Evolutionary conservation across 306 rosid species (phyloP).

Genomic region (Cucurbita pepo): DNA sequence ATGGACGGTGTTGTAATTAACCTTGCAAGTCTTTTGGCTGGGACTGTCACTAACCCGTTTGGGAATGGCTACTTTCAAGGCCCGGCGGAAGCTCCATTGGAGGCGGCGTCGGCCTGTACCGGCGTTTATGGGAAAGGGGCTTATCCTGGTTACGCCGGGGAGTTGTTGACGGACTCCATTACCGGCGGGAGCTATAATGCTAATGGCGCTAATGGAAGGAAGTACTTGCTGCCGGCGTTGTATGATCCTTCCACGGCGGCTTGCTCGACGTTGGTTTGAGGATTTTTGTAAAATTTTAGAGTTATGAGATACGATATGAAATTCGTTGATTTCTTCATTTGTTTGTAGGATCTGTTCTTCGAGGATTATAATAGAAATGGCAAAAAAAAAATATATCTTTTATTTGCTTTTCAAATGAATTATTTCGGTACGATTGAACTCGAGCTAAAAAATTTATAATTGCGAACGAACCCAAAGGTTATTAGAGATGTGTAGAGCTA

Average conservation of each 20-base stretch:
- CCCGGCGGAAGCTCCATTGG: constrained; percentile 35
- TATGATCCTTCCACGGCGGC: constrained; percentile 42
- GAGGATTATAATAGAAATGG: not conserved
- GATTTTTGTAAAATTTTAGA: not conserved
- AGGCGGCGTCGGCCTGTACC: constrained; percentile 56
- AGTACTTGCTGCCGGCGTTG: constrained; percentile 48
- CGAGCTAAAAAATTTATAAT: too few species aligned
- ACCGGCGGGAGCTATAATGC: constrained; percentile 66
- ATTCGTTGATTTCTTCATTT: constrained; percentile 26
- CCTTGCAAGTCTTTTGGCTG: constrained; percentile 48
- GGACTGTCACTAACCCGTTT: constrained; percentile 66
- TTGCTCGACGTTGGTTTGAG: constrained; percentile 42
- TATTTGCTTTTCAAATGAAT: constrained; percentile 12
- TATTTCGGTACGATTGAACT: too few species aligned
- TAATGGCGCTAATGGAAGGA: constrained; percentile 38
- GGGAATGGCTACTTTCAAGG: constrained; percentile 68
- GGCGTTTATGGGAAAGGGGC: constrained; percentile 61
- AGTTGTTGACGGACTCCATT: constrained; percentile 26
- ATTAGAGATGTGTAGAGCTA: too few species aligned
- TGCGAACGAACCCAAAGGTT: too few species aligned
- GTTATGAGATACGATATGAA: not conserved
- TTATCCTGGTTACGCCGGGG: constrained; percentile 57
- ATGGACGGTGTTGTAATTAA: constrained; percentile 56
- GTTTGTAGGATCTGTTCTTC: not conserved
- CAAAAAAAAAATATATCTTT: constrained; percentile 20